Percentiles rank a stretch among this genome's conserved stretches.
phyloP scores from a whole-genome alignment of 208 protist species.

The Leishmania aethiopica region DNA sequence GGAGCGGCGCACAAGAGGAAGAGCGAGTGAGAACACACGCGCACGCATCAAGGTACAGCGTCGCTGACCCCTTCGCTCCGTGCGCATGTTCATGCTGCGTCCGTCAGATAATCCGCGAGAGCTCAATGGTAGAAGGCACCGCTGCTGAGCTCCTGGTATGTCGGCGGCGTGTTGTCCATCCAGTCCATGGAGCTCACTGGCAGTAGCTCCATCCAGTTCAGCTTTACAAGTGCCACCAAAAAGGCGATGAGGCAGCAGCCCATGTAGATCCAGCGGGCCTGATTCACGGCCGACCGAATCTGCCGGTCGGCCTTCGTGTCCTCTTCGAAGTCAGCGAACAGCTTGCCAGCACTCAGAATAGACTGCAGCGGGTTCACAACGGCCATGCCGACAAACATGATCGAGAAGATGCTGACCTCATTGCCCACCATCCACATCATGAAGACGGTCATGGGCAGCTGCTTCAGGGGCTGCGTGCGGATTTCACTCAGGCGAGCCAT shows the following conservation, averaged over 20 bases:
- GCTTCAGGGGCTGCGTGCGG: slow-evolving; percentile 75
- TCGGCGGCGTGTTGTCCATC: slow-evolving; percentile 64
- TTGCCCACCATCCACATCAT: slow-evolving; percentile 93
- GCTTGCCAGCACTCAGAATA: slow-evolving; percentile 50
- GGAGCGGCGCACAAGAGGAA: background rate
- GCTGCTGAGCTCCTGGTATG: slow-evolving; percentile 63
- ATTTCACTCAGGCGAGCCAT: slow-evolving; percentile 71
- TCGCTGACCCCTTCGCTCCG: background rate
- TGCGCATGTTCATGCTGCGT: background rate
- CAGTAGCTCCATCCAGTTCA: slow-evolving; percentile 87
- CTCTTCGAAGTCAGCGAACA: slow-evolving; percentile 74
- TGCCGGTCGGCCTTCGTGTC: slow-evolving; percentile 57
- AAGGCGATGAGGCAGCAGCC: slow-evolving; percentile 73
- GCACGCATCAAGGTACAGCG: background rate
- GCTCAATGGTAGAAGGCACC: slow-evolving; percentile 33
- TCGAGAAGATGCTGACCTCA: slow-evolving; percentile 87
- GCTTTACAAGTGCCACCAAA: slow-evolving; percentile 76
- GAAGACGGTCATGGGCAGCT: slow-evolving; percentile 84
- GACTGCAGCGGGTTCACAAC: slow-evolving; percentile 74
- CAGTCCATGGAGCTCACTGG: slow-evolving; percentile 84
- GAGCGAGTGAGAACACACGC: background rate
- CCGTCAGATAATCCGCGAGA: too few species aligned
- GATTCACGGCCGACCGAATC: slow-evolving; percentile 51
- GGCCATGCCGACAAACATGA: slow-evolving; percentile 91
- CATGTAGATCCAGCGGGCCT: slow-evolving; percentile 82